Evolutionary conservation across 2,329 filamentous ascomycete species (phyloP).

Genomic region (Epichloe coenophiala): DNA sequence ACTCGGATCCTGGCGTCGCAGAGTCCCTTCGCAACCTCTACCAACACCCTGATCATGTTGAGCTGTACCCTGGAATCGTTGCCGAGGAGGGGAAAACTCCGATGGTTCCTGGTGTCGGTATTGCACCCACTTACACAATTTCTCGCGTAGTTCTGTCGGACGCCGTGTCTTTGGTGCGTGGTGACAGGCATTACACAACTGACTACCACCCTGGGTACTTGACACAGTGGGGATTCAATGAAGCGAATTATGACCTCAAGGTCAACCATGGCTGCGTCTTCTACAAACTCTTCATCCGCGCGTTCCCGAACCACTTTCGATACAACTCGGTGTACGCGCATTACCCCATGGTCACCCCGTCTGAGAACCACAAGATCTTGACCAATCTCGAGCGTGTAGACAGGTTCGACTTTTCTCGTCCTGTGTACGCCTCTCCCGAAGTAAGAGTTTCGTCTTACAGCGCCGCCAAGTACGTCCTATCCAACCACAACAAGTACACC

Average conservation of each 20-base stretch:
- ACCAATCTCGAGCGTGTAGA: conserved; percentile 51
- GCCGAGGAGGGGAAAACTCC: conserved; percentile 63
- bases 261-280: conserved; percentile 73
- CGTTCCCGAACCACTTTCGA: conserved; percentile 70
- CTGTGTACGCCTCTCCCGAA: conserved; percentile 33
- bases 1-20: conserved; percentile 58
- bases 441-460: conserved; percentile 47
- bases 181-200: conserved; percentile 66
- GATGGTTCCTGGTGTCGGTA: conserved; percentile 61
- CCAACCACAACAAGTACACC: conserved; percentile 47
- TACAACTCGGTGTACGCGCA: conserved; percentile 70
- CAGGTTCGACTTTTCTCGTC: conserved; percentile 56
- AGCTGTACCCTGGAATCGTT: conserved; percentile 68
- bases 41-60: conserved; percentile 66
- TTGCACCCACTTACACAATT: conserved; percentile 63
- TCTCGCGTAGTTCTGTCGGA: conserved; percentile 66
- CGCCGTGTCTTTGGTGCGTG: conserved; percentile 63
- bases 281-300: conserved; percentile 69
- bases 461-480: conserved; percentile 46
- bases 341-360: conserved; percentile 58
- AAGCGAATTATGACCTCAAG: conserved; percentile 57
- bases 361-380: conserved; percentile 59
- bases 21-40: conserved; percentile 54
- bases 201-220: conserved; percentile 62
- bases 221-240: conserved; percentile 74